Conservation (phyloP, 345 rosid genomes). For the Eucalyptus virginea region DNA sequence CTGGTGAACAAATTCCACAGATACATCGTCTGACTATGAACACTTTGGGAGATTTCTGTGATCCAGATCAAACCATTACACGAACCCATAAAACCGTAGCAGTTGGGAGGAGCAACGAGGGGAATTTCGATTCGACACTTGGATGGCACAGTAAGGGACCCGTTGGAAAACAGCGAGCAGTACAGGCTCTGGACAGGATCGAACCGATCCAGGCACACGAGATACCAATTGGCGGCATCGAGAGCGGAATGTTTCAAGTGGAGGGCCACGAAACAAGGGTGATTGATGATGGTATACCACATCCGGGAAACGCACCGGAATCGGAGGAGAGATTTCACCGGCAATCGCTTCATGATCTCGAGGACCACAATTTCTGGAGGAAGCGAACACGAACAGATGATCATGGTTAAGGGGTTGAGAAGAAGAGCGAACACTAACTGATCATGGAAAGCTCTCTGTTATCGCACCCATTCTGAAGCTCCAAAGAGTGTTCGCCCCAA, state of each 20-base stretch:
- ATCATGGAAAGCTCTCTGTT: not conserved
- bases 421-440: not conserved
- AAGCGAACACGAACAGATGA: not conserved
- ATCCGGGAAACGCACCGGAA: not conserved
- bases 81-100: not conserved
- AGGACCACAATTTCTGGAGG: not conserved
- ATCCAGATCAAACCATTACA: not conserved
- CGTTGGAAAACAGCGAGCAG: not conserved
- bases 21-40: not conserved
- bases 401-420: not conserved
- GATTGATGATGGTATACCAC: not conserved
- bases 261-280: not conserved
- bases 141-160: not conserved
- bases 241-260: not conserved
- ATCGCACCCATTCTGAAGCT: not conserved
- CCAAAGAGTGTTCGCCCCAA: not conserved
- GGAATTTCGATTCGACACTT: not conserved
- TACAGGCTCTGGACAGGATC: not conserved
- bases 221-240: not conserved
- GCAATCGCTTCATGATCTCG: not conserved
- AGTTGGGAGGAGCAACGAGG: not conserved
- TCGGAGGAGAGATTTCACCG: not conserved
- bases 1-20: not conserved
- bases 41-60: not conserved
- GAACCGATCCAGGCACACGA: not conserved